phyloP scores from a whole-genome alignment of 208 protist genomes.

The Entamoeba invadens region DNA sequence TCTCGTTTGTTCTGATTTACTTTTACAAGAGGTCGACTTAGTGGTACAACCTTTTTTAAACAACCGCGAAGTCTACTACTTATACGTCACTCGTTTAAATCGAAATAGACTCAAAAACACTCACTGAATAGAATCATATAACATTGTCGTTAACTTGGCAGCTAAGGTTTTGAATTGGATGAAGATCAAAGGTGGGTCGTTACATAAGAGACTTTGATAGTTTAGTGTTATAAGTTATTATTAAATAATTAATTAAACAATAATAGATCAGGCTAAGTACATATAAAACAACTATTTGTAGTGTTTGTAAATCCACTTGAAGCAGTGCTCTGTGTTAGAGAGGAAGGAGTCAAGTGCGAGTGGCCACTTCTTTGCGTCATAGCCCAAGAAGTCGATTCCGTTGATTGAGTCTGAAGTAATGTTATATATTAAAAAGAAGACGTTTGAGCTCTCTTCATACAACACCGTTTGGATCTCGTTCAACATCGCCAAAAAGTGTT shows the following conservation, averaged over 20 bases:
- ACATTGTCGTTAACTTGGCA: background rate
- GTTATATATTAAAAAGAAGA: background rate
- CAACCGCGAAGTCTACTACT: background rate
- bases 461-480: background rate
- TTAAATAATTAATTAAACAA: no score
- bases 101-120: background rate
- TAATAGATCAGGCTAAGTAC: no score
- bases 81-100: no score
- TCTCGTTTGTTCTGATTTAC: background rate
- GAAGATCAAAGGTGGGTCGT: background rate
- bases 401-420: background rate
- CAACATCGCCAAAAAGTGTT: background rate
- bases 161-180: background rate
- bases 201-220: no score
- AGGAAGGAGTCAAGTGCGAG: background rate
- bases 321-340: background rate
- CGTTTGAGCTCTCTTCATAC: background rate
- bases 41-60: background rate
- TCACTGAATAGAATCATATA: background rate
- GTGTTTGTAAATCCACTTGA: background rate
- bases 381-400: background rate
- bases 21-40: no score
- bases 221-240: no score
- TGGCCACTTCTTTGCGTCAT: background rate
- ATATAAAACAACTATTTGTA: no score